Conservation (phyloP, 164 flowering plant species). For the Echeveria elegans region DNA sequence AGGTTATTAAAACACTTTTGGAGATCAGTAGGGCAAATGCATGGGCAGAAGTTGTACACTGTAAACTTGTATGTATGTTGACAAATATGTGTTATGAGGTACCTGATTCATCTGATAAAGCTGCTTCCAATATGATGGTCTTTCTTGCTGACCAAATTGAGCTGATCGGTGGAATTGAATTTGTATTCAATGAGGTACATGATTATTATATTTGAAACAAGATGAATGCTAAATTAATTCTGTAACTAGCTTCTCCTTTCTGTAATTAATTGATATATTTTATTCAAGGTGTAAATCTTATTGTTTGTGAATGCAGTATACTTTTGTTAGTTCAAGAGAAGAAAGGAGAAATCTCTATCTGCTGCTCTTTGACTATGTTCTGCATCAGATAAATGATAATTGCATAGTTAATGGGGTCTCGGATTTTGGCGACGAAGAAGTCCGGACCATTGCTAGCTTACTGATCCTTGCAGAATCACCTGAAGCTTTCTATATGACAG, state of each 20-base stretch:
- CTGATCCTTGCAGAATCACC: slow-evolving; percentile 83
- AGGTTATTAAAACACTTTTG: slow-evolving; percentile 77
- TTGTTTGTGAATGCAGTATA: slow-evolving; percentile 50
- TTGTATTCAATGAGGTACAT: slow-evolving; percentile 81
- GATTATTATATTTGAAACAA: neutral
- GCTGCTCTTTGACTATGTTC: slow-evolving; percentile 81
- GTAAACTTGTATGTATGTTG: slow-evolving; percentile 81
- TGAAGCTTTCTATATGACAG: slow-evolving; percentile 85
- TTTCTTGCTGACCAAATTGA: slow-evolving; percentile 72
- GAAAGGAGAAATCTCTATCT: slow-evolving; percentile 77
- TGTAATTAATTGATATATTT: too few relatives aligned
- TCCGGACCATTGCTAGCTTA: slow-evolving; percentile 61
- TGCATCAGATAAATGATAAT: slow-evolving; percentile 71
- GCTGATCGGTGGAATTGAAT: slow-evolving; percentile 86
- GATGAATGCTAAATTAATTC: neutral
- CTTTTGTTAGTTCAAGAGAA: slow-evolving; percentile 65
- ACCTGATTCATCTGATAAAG: slow-evolving; percentile 30
- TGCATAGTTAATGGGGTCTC: slow-evolving; percentile 52
- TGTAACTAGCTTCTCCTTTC: neutral
- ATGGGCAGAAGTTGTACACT: slow-evolving; percentile 91
- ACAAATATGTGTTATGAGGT: slow-evolving; percentile 83
- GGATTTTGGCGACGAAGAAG: slow-evolving; percentile 65
- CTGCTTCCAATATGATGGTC: slow-evolving; percentile 24
- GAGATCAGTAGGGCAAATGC: slow-evolving; percentile 65
- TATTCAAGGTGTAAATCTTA: neutral